phyloP scores from a whole-genome alignment of 164 flowering plant species.

The Pachysandra terminalis region DNA sequence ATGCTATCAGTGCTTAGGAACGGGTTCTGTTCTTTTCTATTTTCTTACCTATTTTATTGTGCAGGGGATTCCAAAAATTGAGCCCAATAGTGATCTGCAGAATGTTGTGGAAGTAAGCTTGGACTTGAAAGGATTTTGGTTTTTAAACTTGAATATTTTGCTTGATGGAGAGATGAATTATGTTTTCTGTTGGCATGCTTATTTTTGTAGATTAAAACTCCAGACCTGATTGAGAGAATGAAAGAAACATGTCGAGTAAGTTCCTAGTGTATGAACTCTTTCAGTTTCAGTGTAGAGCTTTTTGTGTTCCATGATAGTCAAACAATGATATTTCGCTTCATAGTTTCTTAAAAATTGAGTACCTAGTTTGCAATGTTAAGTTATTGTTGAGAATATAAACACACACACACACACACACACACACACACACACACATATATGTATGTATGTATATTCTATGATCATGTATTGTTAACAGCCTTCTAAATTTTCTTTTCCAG shows the following conservation, averaged over 20 bases:
- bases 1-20: not conserved
- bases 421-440: no score
- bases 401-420: no score
- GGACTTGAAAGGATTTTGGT: not conserved
- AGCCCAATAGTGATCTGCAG: conserved; percentile 85
- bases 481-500: no score
- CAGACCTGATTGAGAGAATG: conserved; percentile 82
- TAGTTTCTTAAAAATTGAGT: no score
- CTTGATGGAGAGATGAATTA: not conserved
- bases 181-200: conserved; percentile 11
- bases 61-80: conserved; percentile 87
- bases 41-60: conserved; percentile 1
- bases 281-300: not conserved
- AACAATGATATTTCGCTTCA: not conserved
- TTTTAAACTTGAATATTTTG: not conserved
- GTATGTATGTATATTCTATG: no score
- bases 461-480: no score
- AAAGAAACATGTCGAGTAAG: conserved; percentile 82
- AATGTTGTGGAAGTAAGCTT: conserved; percentile 77
- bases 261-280: conserved; percentile 3
- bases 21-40: not conserved
- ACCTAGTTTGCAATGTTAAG: no score
- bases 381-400: no score
- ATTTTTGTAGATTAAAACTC: conserved; percentile 73
- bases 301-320: not conserved